Base-by-base conservation (phyloP, 2,329 filamentous ascomycete species). In the Fusarium fracticaudum region DNA sequence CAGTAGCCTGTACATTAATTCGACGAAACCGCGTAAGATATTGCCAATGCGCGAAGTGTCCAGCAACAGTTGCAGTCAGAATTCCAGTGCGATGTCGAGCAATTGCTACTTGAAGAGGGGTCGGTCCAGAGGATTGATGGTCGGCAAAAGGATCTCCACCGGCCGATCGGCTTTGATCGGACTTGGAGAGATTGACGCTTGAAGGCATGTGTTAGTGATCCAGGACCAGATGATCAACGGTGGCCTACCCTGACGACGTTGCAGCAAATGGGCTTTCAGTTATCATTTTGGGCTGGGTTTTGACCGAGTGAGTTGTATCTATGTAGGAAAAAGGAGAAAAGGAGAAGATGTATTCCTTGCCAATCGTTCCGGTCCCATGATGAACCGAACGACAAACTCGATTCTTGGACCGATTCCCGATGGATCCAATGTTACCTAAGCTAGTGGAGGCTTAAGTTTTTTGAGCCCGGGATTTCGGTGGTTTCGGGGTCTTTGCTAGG, bases 1-100 rank as follows among this genome's bases (percentile, higher is more conserved):
- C 51, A 38, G 69, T 50, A 31, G 74, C 73, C 43, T 70, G 51
- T 20, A 75, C 43, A 59, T 77, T 48, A 60, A 78, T 71, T 50
- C 65, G 74, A 41, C 65, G 73, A 38, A 70, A 67, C 20, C 71
- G 63, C 37, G 67, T 74, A 26, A 78, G 60, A 66, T 77, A 79
- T 55, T 79, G 76, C 66, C 76, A 79, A 59, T 78, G 73, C 33
- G 69, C 69, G 48, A 79, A 79, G 66, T 79, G 77, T 35, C 76
- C 68, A 61, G 73, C 61, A 43, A 79, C 68, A 38, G 77, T 78
- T 38, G 73, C 69, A 31, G 76, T 67, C 33, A 79, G 50, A 66
- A 79, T 67, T 40, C 71, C 69, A 60, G 68, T 77, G 44, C 76
- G 74, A 60, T 77, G 72, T 55, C 71, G 68, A 67, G 69, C 71